A percentile compares a stretch with the other conserved stretches of the same genome.
Evolutionary conservation across 352 stramenopile species (phyloP).

Genomic region (Phytopythium kandeliae): DNA sequence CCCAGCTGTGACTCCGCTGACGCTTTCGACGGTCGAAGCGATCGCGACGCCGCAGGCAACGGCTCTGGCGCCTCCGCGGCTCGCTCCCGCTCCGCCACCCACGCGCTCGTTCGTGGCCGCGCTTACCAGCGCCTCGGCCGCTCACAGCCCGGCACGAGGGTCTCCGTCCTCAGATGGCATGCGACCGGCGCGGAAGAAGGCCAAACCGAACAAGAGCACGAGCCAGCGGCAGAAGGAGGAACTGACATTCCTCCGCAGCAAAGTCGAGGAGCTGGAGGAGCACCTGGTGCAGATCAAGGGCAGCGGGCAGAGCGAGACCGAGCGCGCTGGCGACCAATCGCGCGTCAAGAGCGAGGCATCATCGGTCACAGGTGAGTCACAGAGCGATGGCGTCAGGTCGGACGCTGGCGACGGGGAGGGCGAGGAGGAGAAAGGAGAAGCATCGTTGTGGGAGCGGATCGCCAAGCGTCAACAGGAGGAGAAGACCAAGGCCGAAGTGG

Average conservation of each 20-base stretch:
- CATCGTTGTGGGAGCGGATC: constrained; percentile 32
- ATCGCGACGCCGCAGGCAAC: neutral
- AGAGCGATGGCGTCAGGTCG: neutral
- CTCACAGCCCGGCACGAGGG: neutral
- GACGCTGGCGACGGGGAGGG: neutral
- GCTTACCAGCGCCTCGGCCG: neutral
- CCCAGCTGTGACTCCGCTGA: neutral
- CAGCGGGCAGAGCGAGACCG: neutral
- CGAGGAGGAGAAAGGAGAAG: constrained; percentile 3
- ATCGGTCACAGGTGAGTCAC: neutral
- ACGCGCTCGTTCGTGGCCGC: neutral
- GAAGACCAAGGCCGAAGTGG: constrained; percentile 25
- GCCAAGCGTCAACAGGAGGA: constrained; percentile 30
- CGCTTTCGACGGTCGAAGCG: neutral
- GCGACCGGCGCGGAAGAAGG: constrained; percentile 18
- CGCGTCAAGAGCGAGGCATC: neutral
- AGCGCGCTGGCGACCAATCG: neutral
- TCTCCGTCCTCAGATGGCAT: neutral
- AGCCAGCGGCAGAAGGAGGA: constrained; percentile 35
- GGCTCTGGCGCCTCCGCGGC: neutral
- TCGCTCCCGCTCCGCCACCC: neutral
- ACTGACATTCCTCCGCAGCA: constrained; percentile 21
- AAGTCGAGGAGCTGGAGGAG: constrained; percentile 16
- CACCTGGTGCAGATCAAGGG: constrained; percentile 15
- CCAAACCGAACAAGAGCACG: constrained; percentile 28